Base-by-base conservation (phyloP, 768 basidiomycete genomes). In the Leccinum aurantiacum region DNA sequence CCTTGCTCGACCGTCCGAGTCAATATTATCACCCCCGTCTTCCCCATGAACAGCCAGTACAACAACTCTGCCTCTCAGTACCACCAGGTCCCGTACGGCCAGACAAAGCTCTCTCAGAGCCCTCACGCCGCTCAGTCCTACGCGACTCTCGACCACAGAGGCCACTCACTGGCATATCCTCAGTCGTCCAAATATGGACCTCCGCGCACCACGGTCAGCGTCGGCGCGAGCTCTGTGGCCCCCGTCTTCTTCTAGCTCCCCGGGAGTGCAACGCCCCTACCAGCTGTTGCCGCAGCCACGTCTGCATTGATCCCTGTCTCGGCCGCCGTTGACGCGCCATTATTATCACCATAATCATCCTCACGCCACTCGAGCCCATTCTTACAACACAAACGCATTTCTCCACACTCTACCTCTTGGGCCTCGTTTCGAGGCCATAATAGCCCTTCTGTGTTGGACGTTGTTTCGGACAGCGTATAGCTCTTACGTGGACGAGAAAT, bases 221-320 rank as follows among this genome's bases (percentile, higher is more conserved):
- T 79, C 15, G 78, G 78, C 49, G 84, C 85, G 48, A 77, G 80
- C 44, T 71, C 78, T 17, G 79, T 76, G 29, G 85, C 80, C 48
- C 78, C 86, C 52, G 80, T 84, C 37, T 86, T 88, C 76, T 88
- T 88, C 76, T 88, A 71, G 78, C 24, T 4, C 33, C 14, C 44
- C 31, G 25, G 33, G 13, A 35, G n/a, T n/a, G 44, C 54, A 54
- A 31, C 15, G 7, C 46, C 56, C 24, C 49, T 49, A 9, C 38
- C 47, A 46, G 19, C 50, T 49, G 44, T 29, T 4, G 3, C 50
- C 15, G 9, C 24, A 38, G 38, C 38, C 46, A 47, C 46, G 19
- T 47, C 46, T 7, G 24, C 22, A 37, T 27, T 54, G 41, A 44
- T 19, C 50, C 4, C 27, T 31, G 13, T 46, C 55, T 10, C 10